A percentile compares a stretch with the other conserved stretches of the same genome.
These are phyloP conservation scores for Leccinum olivaceopallidum DNA, from an alignment of 768 basidiomycete species.

Conservation along the genomic window DNA sequence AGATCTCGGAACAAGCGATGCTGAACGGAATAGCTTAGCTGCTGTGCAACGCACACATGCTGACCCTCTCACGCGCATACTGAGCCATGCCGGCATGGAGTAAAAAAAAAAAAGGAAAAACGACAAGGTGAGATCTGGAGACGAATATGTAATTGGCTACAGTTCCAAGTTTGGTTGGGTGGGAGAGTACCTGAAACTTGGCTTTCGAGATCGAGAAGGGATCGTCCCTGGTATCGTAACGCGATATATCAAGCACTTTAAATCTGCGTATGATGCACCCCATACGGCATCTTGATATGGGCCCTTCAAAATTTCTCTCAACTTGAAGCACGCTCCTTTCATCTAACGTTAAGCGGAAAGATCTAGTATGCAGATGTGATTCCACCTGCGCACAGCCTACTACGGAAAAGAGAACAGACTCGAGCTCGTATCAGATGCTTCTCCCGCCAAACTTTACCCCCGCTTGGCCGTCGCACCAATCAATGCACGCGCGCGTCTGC, in stretches of 20 bases:
- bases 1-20: constrained; percentile 27
- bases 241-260: constrained; percentile 34
- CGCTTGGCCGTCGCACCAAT: constrained; percentile 10
- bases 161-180: constrained; percentile 25
- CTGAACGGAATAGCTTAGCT: constrained; percentile 7
- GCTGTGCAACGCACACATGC: constrained; percentile 18
- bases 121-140: constrained; percentile 23
- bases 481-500: not conserved
- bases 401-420: constrained; percentile 16
- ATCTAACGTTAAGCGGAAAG: constrained; percentile 40
- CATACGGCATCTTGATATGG: constrained; percentile 37
- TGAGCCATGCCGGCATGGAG: constrained; percentile 26
- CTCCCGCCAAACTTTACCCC: constrained; percentile 13
- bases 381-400: constrained; percentile 28
- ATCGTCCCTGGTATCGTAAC: constrained; percentile 40
- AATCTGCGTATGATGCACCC: constrained; percentile 36
- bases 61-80: constrained; percentile 17
- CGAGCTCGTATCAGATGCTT: constrained; percentile 6
- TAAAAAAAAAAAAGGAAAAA: constrained; percentile 15
- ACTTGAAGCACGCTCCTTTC: constrained; percentile 33
- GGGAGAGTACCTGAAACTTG: constrained; percentile 38
- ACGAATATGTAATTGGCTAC: constrained; percentile 26
- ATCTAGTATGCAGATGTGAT: constrained; percentile 34
- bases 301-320: constrained; percentile 25
- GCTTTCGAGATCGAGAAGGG: constrained; percentile 38